A percentile compares a stretch with the other conserved stretches of the same genome.
Evolutionary conservation across 257 asterid genomes (phyloP).

Genomic region (Haberlea rhodopensis): DNA sequence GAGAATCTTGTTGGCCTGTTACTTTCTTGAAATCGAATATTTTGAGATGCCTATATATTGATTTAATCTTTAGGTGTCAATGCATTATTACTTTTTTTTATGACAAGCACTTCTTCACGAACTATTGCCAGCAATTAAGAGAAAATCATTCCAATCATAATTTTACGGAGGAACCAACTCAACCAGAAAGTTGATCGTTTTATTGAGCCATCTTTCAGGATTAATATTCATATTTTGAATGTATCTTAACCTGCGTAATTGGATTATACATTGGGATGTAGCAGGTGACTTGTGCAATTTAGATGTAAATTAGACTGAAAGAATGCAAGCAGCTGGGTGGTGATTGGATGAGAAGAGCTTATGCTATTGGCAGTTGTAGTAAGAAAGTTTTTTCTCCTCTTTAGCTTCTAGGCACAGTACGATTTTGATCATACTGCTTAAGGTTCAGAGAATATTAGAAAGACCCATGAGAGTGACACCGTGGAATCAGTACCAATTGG

Average conservation of each 20-base stretch:
- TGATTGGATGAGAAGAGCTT: conserved; percentile 83
- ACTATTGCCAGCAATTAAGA: not conserved
- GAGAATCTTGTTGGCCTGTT: not conserved
- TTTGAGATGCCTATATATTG: not conserved
- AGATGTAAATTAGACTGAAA: conserved; percentile 17
- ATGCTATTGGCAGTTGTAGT: conserved; percentile 98
- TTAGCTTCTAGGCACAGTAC: conserved; percentile 95
- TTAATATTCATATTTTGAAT: not conserved
- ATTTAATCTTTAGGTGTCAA: conserved; percentile 27
- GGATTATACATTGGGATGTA: conserved; percentile 6
- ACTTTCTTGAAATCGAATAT: not conserved
- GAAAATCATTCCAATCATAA: not conserved
- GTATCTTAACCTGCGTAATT: not conserved
- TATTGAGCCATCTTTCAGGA: not conserved
- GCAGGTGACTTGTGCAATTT: conserved; percentile 31
- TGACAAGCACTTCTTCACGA: not conserved
- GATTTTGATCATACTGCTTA: conserved; percentile 83
- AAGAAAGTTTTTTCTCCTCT: conserved; percentile 95
- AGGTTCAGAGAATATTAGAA: conserved; percentile 80
- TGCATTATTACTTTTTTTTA: conserved; percentile 14
- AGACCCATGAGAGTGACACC: conserved; percentile 98
- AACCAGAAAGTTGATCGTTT: conserved; percentile 5
- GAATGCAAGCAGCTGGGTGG: conserved; percentile 30
- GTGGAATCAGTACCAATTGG: conserved; percentile 98
- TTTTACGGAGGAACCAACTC: not conserved